Evolutionary conservation across 139 green algal genomes (phyloP), one percentile per base, ranked within the genome.

Genomic region (Auxenochlorella protothecoides): DNA sequence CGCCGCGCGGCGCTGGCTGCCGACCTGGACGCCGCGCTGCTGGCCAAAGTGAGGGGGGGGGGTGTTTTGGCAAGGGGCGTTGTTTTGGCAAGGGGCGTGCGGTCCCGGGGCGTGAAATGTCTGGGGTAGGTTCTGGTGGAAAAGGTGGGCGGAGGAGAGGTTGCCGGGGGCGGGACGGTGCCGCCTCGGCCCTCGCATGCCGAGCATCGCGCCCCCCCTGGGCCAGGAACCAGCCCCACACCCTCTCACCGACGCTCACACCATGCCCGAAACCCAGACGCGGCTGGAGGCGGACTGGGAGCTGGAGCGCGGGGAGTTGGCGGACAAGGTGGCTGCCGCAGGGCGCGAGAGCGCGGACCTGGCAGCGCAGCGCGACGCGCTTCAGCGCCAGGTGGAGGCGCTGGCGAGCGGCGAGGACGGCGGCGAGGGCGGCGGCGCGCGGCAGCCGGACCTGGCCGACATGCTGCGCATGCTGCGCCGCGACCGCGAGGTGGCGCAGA

Each of bases 351-450:
- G 54, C 13, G 69, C 68, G 51, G 51, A 74, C 44, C 62, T 87
- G 55, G 57, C n/a, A 3, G 69, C 77, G 66, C 78, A 88, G 59
- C 79, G 81, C 14, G 70, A 77, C 52, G 69, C 74, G 44, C 67
- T 88, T 75, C 78, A 84, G 59, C n/a, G 74, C 67, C 76, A 84
- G 75, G 72, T 88, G 44, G 81, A 84, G 73, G 60, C 65, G 27
- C 55, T 76, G 12, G 76, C 73, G n/a, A 44, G 27, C 27, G 65
- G 62, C 13, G 68, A 74, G 63, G 44, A 55, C 16, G 53, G 72
- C 9, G 75, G 62, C n/a, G 53, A 77, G 10, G 63, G 67, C 78
- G 68, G 16, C 59, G 15, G 63, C 44, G 7, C n/a, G 15, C 55
- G 6, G 65, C 44, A 69, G 76, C 73, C 61, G 68, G 77, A 86